Percentiles rank a stretch among this genome's conserved stretches.
phyloP scores from a whole-genome alignment of 441 rosid genomes.

The Metrosideros polymorpha region DNA sequence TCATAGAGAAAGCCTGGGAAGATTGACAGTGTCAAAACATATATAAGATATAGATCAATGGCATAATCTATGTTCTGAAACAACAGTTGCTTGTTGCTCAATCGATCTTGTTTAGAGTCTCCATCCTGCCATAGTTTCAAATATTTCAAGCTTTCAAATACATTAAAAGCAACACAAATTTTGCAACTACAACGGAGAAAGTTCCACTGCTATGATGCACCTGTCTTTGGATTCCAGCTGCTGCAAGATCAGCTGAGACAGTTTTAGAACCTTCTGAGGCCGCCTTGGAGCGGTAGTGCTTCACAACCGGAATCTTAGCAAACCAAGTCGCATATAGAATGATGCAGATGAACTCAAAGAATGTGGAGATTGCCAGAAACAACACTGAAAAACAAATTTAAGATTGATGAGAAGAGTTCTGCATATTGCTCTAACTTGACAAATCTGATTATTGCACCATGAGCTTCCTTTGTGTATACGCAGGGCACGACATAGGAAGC shows the following conservation, averaged over 20 bases:
- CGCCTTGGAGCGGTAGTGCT: not conserved
- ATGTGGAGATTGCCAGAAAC: slow-evolving; percentile 3
- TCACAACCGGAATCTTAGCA: not conserved
- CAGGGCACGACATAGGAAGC: not conserved
- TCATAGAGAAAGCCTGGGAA: slow-evolving; percentile 5
- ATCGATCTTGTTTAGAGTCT: not conserved
- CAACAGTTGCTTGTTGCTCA: not conserved
- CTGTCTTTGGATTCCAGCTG: slow-evolving; percentile 1
- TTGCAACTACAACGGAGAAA: not conserved
- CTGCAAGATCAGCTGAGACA: slow-evolving; percentile 2
- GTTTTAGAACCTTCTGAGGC: not conserved
- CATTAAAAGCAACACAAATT: not conserved
- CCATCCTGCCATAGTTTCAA: not conserved
- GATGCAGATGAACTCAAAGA: not conserved
- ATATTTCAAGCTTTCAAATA: not conserved
- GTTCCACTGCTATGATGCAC: not conserved
- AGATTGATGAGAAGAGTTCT: not conserved
- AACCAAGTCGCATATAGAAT: not conserved
- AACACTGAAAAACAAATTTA: not conserved
- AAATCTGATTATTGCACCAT: not conserved
- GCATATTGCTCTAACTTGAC: not conserved
- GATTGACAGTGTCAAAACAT: slow-evolving; percentile 1
- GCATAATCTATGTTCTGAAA: not conserved
- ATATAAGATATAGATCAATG: not conserved
- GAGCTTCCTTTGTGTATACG: not conserved